Conservation (phyloP, 2,329 filamentous ascomycete species). For the Aschersonia sp. region DNA sequence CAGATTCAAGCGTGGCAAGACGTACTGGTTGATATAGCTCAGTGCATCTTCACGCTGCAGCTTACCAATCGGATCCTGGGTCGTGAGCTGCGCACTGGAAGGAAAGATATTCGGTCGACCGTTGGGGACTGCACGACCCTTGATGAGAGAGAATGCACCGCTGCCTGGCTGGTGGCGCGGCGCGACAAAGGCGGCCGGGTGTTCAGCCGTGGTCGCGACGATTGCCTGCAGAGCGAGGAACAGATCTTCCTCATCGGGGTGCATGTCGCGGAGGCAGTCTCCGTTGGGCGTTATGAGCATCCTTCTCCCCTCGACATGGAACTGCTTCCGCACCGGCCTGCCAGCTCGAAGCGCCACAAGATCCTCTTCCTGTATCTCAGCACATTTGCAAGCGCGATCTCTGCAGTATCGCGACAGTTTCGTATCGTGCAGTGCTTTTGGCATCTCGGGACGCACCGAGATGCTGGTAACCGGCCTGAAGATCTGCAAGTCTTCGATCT, state of each 20-base stretch:
- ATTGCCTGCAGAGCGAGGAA: constrained; percentile 55
- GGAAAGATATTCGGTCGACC: constrained; percentile 49
- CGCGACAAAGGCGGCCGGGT: constrained; percentile 41
- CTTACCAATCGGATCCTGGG: constrained; percentile 46
- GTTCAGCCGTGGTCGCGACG: constrained; percentile 33
- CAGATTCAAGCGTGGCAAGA: constrained; percentile 44
- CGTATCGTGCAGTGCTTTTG: constrained; percentile 6
- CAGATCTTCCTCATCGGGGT: constrained; percentile 50
- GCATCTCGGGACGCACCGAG: constrained; percentile 14
- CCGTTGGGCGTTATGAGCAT: constrained; percentile 65
- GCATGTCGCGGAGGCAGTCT: constrained; percentile 60
- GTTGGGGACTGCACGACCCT: constrained; percentile 50
- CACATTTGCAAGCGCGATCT: constrained; percentile 22
- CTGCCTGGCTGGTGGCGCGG: constrained; percentile 36
- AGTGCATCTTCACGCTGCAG: constrained; percentile 53
- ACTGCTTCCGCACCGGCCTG: constrained; percentile 43
- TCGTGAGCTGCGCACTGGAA: constrained; percentile 26
- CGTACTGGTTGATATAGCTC: constrained; percentile 55
- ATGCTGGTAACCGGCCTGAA: constrained; percentile 19
- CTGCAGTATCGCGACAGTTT: constrained; percentile 18
- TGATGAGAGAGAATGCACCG: constrained; percentile 46
- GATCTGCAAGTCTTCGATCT: constrained; percentile 20
- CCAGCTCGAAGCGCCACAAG: constrained; percentile 39
- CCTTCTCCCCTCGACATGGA: constrained; percentile 43
- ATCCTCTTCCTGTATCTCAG: constrained; percentile 32